A percentile compares a stretch with the other conserved stretches of the same genome.
phyloP scores from a whole-genome alignment of 164 flowering plant species.

The Chloranthus sessilifolius region DNA sequence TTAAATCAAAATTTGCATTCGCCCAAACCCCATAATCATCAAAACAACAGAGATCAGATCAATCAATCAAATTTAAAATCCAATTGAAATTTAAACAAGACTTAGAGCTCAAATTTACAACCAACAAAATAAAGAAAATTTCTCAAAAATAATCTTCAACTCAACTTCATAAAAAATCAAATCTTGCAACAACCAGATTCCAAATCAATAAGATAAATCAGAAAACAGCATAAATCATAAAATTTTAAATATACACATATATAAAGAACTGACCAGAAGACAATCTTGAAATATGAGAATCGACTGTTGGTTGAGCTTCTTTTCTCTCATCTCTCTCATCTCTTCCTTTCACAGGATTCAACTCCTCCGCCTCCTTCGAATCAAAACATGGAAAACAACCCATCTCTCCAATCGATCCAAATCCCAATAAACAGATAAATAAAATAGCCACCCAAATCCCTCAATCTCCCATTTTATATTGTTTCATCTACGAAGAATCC shows the following conservation, averaged over 20 bases:
- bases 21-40: too few relatives aligned
- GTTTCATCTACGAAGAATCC: neutral
- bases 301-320: constrained; percentile 11
- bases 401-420: constrained; percentile 20
- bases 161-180: neutral
- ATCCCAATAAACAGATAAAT: constrained; percentile 4
- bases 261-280: constrained; percentile 34
- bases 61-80: neutral
- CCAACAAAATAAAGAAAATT: neutral
- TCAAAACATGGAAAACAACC: constrained; percentile 39
- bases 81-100: neutral
- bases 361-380: constrained; percentile 28
- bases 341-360: constrained; percentile 19
- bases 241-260: neutral
- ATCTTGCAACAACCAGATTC: neutral
- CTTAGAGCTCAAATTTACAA: neutral
- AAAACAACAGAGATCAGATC: too few relatives aligned
- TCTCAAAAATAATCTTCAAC: neutral
- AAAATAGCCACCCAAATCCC: constrained; percentile 8
- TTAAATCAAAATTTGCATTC: too few relatives aligned
- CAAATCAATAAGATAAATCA: neutral
- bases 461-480: constrained; percentile 5
- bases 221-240: neutral
- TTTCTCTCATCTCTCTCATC: constrained; percentile 14
- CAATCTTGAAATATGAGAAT: constrained; percentile 23